Conservation (phyloP, 2,329 filamentous ascomycete genomes). For the Talaromyces sp. region DNA sequence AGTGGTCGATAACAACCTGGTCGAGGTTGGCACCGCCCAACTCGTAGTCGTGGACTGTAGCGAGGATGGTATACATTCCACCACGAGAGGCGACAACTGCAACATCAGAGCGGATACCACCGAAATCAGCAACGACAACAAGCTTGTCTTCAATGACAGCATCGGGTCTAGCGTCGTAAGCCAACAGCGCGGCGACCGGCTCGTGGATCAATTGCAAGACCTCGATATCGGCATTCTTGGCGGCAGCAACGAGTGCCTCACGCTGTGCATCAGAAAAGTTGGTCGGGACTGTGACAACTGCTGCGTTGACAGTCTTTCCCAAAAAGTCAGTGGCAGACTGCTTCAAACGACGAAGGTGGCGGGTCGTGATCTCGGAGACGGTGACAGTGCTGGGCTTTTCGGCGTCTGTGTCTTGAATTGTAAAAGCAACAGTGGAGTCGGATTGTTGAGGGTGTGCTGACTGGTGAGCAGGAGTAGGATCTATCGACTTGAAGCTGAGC, state of each 20-base stretch:
- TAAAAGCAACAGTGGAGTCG: slow-evolving; percentile 71
- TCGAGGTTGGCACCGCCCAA: slow-evolving; percentile 82
- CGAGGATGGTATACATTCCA: slow-evolving; percentile 93
- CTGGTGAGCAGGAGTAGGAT: slow-evolving; percentile 89
- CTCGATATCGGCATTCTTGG: slow-evolving; percentile 77
- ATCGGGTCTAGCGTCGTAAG: slow-evolving; percentile 83
- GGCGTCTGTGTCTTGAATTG: slow-evolving; percentile 69
- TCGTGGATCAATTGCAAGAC: slow-evolving; percentile 90
- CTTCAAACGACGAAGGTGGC: slow-evolving; percentile 77
- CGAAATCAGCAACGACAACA: slow-evolving; percentile 85
- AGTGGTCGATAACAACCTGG: slow-evolving; percentile 88
- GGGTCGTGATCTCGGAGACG: slow-evolving; percentile 76
- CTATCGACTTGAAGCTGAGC: slow-evolving; percentile 80
- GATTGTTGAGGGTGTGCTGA: slow-evolving; percentile 82
- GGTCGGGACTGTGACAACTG: slow-evolving; percentile 89
- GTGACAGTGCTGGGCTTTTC: slow-evolving; percentile 66
- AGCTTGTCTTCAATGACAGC: slow-evolving; percentile 76
- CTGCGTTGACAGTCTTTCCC: slow-evolving; percentile 89
- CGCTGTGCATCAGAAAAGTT: slow-evolving; percentile 89
- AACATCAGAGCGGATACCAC: slow-evolving; percentile 88
- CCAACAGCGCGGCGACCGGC: slow-evolving; percentile 80
- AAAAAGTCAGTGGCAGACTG: slow-evolving; percentile 85
- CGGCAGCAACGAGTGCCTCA: slow-evolving; percentile 70
- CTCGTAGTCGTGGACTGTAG: slow-evolving; percentile 93
- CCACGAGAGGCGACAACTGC: slow-evolving; percentile 85